Base-by-base conservation (phyloP, 1,284 basidiomycete species). In the Austroboletus novae-zelandiae region DNA sequence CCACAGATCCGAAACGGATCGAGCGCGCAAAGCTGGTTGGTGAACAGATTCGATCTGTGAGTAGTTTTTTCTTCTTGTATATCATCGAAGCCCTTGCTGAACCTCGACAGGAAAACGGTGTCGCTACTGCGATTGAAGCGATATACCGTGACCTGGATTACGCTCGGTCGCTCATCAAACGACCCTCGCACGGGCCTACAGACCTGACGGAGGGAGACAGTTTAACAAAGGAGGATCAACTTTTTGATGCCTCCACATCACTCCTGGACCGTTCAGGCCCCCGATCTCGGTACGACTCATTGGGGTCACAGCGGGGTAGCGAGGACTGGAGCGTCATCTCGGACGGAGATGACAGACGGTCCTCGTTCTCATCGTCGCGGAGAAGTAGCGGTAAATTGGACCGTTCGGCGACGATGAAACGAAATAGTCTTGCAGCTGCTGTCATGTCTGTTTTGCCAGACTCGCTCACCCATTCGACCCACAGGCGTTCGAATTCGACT, bases 131-230 rank as follows among this genome's bases (percentile, higher is more conserved):
- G 13, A 86, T 96, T 48, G 92, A 96, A 70, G 84, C 87, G 27
- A 92, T 97, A 59, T 97, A 97, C 65, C 84, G 94, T 37, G 94
- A 97, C 65, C 71, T 97, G 51, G 92, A 94, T 58, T 94, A 94
- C 66, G 89, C 92, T 34, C 81, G 86, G 37, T 86, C 86, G 4
- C 70, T 94, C 50, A 83, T 95, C 60, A 93, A 91, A 64, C 79
- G 78, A 31, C 57, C 64, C 23, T 62, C 64, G 9, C 66, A 61
- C 50, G 67, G 44, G 11, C 61, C 68, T 9, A 64, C 66, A 39
- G 74, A 76, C 7, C 68, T 72, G 27, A 30, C 59, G 57, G 36
- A 76, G 72, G 39, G 70, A 65, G 70, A 76, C 43, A 71, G 71
- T 7, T 76, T 75, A 5, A 71, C 79, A 48, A 77, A 75, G 45